A percentile compares a stretch with the other conserved stretches of the same genome.
These are phyloP conservation scores for Gryganskiella cystojenkinii DNA, from an alignment of 192 early-diverging fungal species.

Conservation along the genomic window DNA sequence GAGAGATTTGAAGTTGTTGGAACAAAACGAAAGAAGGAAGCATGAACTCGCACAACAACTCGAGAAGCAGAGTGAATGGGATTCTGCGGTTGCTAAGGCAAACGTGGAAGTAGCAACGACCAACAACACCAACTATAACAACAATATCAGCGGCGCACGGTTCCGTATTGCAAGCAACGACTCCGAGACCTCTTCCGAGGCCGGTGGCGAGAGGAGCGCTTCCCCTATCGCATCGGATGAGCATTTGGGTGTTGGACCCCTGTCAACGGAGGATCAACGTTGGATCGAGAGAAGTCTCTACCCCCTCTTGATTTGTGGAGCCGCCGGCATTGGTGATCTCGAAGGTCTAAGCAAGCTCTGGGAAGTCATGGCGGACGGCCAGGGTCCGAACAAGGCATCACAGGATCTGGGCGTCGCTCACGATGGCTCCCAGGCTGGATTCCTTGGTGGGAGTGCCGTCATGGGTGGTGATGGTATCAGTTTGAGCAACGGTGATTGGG, in stretches of 20 bases:
- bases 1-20: background rate
- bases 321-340: conserved; percentile 86
- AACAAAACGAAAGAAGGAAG: background rate
- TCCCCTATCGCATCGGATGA: background rate
- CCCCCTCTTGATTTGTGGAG: conserved; percentile 88
- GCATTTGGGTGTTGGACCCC: conserved; percentile 35
- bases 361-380: conserved; percentile 53
- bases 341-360: conserved; percentile 78
- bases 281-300: conserved; percentile 82
- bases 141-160: background rate
- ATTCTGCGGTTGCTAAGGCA: background rate
- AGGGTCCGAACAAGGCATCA: conserved; percentile 14
- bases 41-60: too few relatives aligned
- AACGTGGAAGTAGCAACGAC: background rate
- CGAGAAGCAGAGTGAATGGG: too few relatives aligned
- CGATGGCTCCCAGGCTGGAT: conserved; percentile 9
- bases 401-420: conserved; percentile 21
- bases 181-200: conserved; percentile 1
- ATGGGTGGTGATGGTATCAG: conserved; percentile 24
- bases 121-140: conserved; percentile 1
- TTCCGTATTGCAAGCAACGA: conserved; percentile 4
- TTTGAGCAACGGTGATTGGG: conserved; percentile 39
- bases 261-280: conserved; percentile 64
- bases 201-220: background rate
- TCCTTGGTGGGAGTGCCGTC: conserved; percentile 32